These are phyloP conservation scores for Fomitopsis palustris DNA, from an alignment of 1,284 basidiomycete species.

Conservation along the genomic window DNA sequence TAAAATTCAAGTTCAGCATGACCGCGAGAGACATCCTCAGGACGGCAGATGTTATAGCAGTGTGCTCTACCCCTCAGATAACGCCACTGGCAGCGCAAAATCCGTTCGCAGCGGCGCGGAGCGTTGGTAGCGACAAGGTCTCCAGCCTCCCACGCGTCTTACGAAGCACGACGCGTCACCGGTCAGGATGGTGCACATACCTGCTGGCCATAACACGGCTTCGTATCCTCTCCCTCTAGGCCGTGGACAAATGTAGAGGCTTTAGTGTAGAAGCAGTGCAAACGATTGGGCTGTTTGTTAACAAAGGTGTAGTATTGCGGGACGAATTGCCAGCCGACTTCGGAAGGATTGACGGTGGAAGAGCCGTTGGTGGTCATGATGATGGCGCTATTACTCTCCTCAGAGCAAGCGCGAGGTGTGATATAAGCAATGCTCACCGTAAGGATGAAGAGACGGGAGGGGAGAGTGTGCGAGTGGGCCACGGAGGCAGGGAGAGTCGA, in stretches of 20 bases:
- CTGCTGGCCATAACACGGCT: slow-evolving; percentile 89
- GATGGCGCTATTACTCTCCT: slow-evolving; percentile 8
- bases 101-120: neutral
- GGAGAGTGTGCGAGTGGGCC: slow-evolving; percentile 11
- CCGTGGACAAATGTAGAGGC: slow-evolving; percentile 95
- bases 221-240: slow-evolving; percentile 90
- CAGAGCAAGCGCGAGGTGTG: neutral
- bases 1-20: slow-evolving; percentile 32
- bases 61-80: neutral
- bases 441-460: slow-evolving; percentile 6
- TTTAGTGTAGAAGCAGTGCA: slow-evolving; percentile 99
- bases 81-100: neutral
- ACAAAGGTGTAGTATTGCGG: slow-evolving; percentile 97
- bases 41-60: neutral
- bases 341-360: slow-evolving; percentile 68
- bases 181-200: slow-evolving; percentile 40
- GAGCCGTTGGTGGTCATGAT: slow-evolving; percentile 36
- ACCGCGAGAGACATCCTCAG: neutral
- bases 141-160: slow-evolving; percentile 1
- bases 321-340: slow-evolving; percentile 97
- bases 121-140: neutral
- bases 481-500: slow-evolving; percentile 12
- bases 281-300: slow-evolving; percentile 94
- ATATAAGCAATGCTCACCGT: neutral
- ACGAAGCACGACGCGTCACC: slow-evolving; percentile 5